Base-by-base conservation (phyloP, 495 filamentous ascomycete genomes). In the Penicillium angulare region DNA sequence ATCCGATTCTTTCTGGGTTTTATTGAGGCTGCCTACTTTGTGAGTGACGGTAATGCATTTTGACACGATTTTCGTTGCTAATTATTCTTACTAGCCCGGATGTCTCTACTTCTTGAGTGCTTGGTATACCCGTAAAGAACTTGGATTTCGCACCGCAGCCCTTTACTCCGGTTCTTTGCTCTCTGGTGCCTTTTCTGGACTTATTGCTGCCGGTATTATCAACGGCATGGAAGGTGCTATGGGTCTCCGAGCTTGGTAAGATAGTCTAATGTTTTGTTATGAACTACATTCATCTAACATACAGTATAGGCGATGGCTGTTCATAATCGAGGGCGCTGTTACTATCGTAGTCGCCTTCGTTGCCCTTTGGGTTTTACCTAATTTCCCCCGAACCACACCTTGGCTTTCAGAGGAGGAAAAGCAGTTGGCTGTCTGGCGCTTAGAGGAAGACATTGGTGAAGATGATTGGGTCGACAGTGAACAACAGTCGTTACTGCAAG, bases 401-500 rank as follows among this genome's bases (percentile, higher is more conserved):
- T 90, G 88, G 86, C 71, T 92, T 15, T 83, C 76, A 2, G 79
- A 87, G 39, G 79, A 87, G 57, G 86, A 92, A 60, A 78, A 79
- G 27, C 70, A 80, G 9, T 69, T 92, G 8, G 88, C 87, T 32
- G 66, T 78, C 23, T 90, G 84, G 82, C 73, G 88, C 5, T 64
- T 91, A 7, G 79, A 86, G 51, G 86, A 89, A 56, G 89, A 95
- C 65, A 85, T 89, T 49, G 89, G 90, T 9, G 76, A 86, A 56
- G 86, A 87, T 53, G 88, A 92, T 65, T 86, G 82, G 86, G 67
- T 79, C 20, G 79, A 78, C 31, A 77, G 77, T 43, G 73, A 84
- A 29, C 62, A 87, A 18, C 86, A 84, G 55, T 80, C 82, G 3
- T 81, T 89, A 62, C 74, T 79, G 60, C 69, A 86, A 33, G 89